Evolutionary conservation across 2,329 filamentous ascomycete species (phyloP), one percentile per base, ranked within the genome.

Genomic region (Monilinia laxa): DNA sequence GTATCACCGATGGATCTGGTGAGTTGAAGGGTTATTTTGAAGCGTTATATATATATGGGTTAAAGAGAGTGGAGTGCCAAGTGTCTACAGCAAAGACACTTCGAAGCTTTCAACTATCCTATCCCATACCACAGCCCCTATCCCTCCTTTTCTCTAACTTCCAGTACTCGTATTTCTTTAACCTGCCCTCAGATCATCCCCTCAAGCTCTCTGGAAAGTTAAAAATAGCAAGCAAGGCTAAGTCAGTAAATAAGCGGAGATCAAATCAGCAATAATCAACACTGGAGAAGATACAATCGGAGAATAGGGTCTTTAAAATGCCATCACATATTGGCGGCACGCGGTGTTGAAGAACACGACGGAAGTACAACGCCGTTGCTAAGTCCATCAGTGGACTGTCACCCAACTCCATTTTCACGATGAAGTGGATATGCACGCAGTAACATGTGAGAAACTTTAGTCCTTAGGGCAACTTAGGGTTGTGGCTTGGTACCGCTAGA

Each of bases 361-460:
- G 4, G 45, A n/a, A n/a, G 20, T 49, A n/a, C 3, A 7, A n/a
- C n/a, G 6, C 45, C 16, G 45, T 1, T 49, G 20, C 45, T 7
- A 49, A 49, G 20, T 9, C 31, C 5, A 35, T 35, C 7, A 49
- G 18, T 45, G 18, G 14, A 45, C 14, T 18, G 6, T 20, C 18
- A 47, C 45, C 20, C 18, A 20, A 42, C 38, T 58, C 56, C 40
- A 31, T 58, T 45, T 45, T 58, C 40, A 58, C 23, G 23, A 49
- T 49, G 40, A 25, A 18, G 9, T 12, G 55, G n/a, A 25, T n/a
- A 51, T 23, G 45, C 18, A 10, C 11, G 20, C 16, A 7, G 42
- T 18, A 16, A 45, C 20, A 16, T 45, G 14, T 16, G 3, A 16
- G 16, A 4, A 18, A 45, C 42, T 16, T 45, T 49, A 49, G 45